Conservation (phyloP, 2,329 filamentous ascomycete species). For the Periconia sp. region DNA sequence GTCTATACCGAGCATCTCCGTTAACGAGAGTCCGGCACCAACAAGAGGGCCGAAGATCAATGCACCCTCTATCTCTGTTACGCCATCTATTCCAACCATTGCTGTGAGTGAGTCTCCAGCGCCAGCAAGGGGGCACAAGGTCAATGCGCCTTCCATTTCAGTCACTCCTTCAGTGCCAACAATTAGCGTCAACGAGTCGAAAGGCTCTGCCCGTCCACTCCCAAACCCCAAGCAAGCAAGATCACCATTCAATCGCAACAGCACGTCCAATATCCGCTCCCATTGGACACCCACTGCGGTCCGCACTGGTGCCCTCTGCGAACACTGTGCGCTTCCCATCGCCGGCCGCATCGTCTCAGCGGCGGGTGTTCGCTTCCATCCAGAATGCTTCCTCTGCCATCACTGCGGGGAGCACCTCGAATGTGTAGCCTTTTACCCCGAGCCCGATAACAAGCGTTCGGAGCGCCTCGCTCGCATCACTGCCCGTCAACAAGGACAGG, state of each 20-base stretch:
- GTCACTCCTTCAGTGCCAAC: conserved; percentile 30
- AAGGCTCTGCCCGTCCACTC: conserved; percentile 52
- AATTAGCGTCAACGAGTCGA: conserved; percentile 33
- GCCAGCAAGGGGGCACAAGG: conserved; percentile 9
- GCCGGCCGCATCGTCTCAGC: conserved; percentile 89
- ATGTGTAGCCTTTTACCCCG: conserved; percentile 94
- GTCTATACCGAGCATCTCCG: conserved; percentile 36
- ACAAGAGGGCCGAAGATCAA: conserved; percentile 22
- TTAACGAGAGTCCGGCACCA: conserved; percentile 26
- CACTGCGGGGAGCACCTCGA: conserved; percentile 87
- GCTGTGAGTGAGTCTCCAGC: conserved; percentile 23
- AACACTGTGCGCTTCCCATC: conserved; percentile 83
- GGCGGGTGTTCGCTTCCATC: conserved; percentile 84
- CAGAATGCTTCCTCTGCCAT: conserved; percentile 89
- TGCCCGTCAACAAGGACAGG: conserved; percentile 60
- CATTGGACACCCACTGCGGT: conserved; percentile 54
- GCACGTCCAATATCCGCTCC: conserved; percentile 44
- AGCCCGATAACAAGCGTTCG: conserved; percentile 74
- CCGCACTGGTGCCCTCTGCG: conserved; percentile 75
- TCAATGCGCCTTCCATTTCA: conserved; percentile 30
- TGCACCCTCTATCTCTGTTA: conserved; percentile 25
- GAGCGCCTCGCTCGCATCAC: conserved; percentile 77
- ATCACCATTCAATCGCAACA: conserved; percentile 46
- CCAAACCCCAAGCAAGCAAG: conserved; percentile 54
- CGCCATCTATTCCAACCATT: conserved; percentile 23